Evolutionary conservation across 495 filamentous ascomycete species (phyloP).

Genomic region (Hypoxylon cercidicola): DNA sequence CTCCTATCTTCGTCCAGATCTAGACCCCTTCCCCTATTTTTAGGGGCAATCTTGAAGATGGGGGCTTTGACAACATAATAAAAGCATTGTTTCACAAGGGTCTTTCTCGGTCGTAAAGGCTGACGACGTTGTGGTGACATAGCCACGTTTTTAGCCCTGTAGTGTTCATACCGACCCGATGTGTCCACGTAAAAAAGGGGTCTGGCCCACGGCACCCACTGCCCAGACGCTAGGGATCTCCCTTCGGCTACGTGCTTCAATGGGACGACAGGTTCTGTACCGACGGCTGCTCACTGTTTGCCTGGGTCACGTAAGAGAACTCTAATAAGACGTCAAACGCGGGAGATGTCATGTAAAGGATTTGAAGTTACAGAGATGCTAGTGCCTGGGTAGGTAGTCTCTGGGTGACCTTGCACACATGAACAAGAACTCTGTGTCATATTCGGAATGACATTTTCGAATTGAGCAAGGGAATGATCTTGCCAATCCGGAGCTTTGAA

Average conservation of each 20-base stretch:
- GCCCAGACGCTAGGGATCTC: conserved; percentile 25
- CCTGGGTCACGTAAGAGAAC: conserved; percentile 13
- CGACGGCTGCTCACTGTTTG: conserved; percentile 10
- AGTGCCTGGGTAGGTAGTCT: background rate
- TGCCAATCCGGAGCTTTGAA: conserved; percentile 14
- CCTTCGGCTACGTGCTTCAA: conserved; percentile 28
- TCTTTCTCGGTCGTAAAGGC: conserved; percentile 5
- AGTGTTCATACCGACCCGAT: background rate
- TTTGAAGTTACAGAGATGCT: background rate
- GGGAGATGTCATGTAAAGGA: background rate
- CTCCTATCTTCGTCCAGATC: conserved; percentile 22
- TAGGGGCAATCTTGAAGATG: background rate
- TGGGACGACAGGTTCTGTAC: conserved; percentile 13
- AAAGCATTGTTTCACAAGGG: conserved; percentile 9
- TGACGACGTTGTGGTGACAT: conserved; percentile 10
- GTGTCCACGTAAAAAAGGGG: background rate
- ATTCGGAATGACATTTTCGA: background rate
- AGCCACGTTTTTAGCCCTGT: conserved; percentile 16
- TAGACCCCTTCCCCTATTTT: conserved; percentile 3
- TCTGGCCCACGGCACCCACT: conserved; percentile 18
- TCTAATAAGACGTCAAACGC: conserved; percentile 23
- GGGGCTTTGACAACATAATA: conserved; percentile 1
- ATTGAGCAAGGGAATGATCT: conserved; percentile 8
- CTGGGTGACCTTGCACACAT: conserved; percentile 1
- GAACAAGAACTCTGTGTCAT: background rate